Evolutionary conservation across 306 rosid species (phyloP).

Genomic region (Neltuma alba): DNA sequence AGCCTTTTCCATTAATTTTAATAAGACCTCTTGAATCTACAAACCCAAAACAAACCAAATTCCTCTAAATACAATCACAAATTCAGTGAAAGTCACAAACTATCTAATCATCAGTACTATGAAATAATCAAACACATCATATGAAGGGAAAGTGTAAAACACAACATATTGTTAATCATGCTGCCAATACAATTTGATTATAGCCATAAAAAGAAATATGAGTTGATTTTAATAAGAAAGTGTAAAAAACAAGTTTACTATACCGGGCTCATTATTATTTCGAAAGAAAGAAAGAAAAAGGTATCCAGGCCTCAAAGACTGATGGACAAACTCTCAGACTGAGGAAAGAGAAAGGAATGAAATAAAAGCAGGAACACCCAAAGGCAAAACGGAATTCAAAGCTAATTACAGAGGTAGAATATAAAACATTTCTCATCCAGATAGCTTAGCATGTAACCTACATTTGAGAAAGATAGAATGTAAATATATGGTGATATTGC

Average conservation of each 20-base stretch:
- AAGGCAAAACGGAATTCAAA: not conserved
- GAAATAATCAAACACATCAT: constrained; percentile 18
- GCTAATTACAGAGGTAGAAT: not conserved
- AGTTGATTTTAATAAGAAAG: not conserved
- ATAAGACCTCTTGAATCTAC: constrained; percentile 92
- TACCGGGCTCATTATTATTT: not conserved
- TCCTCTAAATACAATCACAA: constrained; percentile 84
- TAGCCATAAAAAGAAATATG: too few species aligned
- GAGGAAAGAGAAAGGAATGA: not conserved
- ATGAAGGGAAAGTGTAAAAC: too few species aligned
- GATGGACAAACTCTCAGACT: not conserved
- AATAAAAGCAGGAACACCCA: not conserved
- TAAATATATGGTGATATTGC: not conserved
- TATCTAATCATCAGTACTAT: constrained; percentile 19
- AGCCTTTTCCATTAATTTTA: constrained; percentile 76
- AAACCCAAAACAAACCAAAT: constrained; percentile 87
- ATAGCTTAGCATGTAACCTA: not conserved
- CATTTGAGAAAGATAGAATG: not conserved
- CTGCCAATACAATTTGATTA: constrained; percentile 2
- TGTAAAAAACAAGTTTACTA: not conserved
- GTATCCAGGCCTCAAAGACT: constrained; percentile 18
- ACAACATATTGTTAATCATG: not conserved
- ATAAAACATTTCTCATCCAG: constrained; percentile 1
- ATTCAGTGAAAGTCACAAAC: constrained; percentile 62
- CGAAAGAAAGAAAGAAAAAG: too few species aligned